Conservation (phyloP, 768 basidiomycete genomes). For the Collybiopsis confluens region DNA sequence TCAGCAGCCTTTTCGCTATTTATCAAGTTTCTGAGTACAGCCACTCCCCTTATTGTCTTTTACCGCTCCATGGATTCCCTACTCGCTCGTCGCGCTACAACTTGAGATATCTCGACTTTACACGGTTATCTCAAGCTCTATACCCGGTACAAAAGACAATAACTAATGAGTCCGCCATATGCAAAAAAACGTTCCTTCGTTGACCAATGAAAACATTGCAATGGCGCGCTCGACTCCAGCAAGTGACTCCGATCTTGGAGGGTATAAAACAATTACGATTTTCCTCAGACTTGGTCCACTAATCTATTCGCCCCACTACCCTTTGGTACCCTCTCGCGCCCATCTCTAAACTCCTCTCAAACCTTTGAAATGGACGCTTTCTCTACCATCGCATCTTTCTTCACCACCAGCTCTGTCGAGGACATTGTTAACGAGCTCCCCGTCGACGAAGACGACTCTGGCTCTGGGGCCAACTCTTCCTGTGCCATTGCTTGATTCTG, state of each 20-base stretch:
- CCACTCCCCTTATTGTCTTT: constrained; percentile 5
- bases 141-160: constrained; percentile 1
- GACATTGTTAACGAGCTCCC: neutral
- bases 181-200: neutral
- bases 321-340: neutral
- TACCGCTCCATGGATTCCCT: neutral
- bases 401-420: neutral
- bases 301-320: neutral
- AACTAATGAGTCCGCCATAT: neutral
- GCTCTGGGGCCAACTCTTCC: constrained; percentile 2
- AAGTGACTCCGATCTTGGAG: neutral
- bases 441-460: neutral
- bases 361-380: constrained; percentile 7
- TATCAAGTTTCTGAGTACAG: too few relatives aligned
- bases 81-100: too few relatives aligned
- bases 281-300: constrained; percentile 3
- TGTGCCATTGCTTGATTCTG: constrained; percentile 2
- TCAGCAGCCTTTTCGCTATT: too few relatives aligned
- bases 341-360: neutral
- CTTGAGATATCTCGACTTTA: too few relatives aligned
- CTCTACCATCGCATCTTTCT: neutral
- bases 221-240: neutral
- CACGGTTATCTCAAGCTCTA: neutral
- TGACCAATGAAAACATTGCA: neutral
- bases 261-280: neutral